Conservation (phyloP, 2,329 filamentous ascomycete species). For the Alternaria viburni region DNA sequence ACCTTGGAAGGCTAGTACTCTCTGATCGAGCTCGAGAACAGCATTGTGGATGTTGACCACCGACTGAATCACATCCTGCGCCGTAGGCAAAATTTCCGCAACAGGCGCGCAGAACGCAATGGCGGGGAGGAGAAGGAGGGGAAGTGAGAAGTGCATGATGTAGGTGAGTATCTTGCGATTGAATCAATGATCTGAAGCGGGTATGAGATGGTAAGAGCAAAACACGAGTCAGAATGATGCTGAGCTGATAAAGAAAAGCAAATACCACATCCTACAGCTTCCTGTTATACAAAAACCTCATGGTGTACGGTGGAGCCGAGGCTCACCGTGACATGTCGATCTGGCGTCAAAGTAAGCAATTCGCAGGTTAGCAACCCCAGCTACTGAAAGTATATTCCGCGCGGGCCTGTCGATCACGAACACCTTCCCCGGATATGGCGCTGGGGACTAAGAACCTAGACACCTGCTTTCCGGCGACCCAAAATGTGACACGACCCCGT, state of each 20-base stretch:
- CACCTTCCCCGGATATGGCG: background rate
- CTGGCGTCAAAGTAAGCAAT: background rate
- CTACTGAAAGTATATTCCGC: background rate
- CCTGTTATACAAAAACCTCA: background rate
- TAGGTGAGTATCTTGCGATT: background rate
- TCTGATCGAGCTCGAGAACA: conserved; percentile 17
- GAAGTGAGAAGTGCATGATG: background rate
- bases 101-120: background rate
- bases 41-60: conserved; percentile 23
- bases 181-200: background rate
- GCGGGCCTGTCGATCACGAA: background rate
- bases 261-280: background rate
- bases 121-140: background rate
- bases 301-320: background rate
- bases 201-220: background rate
- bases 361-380: background rate
- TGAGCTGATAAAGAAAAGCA: background rate
- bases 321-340: background rate
- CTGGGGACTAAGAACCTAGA: background rate
- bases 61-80: conserved; percentile 7
- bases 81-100: background rate
- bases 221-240: background rate
- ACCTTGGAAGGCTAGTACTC: conserved; percentile 10
- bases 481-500: background rate
- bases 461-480: background rate